Percentiles rank a stretch among this genome's conserved stretches.
These are phyloP conservation scores for Cordia subcordata DNA, from an alignment of 257 asterid species.

Conservation along the genomic window DNA sequence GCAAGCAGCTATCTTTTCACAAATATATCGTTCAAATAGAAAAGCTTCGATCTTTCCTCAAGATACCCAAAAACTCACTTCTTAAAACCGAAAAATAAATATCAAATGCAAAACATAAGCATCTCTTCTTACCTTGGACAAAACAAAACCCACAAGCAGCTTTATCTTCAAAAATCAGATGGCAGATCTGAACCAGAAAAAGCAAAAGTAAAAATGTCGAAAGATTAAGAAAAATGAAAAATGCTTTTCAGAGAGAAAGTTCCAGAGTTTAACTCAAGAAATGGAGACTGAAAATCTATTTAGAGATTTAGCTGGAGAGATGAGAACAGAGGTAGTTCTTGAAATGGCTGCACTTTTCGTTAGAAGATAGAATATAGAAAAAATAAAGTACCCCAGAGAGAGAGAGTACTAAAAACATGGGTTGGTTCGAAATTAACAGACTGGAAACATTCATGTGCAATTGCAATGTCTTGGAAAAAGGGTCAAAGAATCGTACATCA, in stretches of 20 bases:
- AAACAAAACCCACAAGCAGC: constrained; percentile 18
- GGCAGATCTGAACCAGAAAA: constrained; percentile 44
- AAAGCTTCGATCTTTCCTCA: constrained; percentile 14
- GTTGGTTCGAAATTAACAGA: constrained; percentile 43
- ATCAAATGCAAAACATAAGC: constrained; percentile 17
- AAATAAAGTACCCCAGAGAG: too few relatives aligned
- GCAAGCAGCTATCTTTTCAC: background rate
- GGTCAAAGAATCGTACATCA: constrained; percentile 28
- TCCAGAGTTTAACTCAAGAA: constrained; percentile 5
- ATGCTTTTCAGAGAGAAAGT: background rate
- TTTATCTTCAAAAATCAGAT: constrained; percentile 13
- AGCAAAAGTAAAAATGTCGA: constrained; percentile 12
- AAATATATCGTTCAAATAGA: constrained; percentile 1
- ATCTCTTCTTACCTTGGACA: constrained; percentile 28
- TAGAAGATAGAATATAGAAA: too few relatives aligned
- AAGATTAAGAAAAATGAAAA: background rate
- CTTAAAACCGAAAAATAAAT: too few relatives aligned
- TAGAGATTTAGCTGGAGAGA: constrained; percentile 1
- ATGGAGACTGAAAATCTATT: constrained; percentile 6
- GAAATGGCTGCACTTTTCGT: background rate
- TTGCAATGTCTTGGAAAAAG: constrained; percentile 20
- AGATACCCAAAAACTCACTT: constrained; percentile 14
- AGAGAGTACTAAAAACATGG: constrained; percentile 13
- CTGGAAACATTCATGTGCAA: constrained; percentile 42
- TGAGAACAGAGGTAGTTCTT: too few relatives aligned